These are phyloP conservation scores for Heterobasidion irregulare DNA, from an alignment of 1,284 basidiomycete genomes.

Conservation along the genomic window DNA sequence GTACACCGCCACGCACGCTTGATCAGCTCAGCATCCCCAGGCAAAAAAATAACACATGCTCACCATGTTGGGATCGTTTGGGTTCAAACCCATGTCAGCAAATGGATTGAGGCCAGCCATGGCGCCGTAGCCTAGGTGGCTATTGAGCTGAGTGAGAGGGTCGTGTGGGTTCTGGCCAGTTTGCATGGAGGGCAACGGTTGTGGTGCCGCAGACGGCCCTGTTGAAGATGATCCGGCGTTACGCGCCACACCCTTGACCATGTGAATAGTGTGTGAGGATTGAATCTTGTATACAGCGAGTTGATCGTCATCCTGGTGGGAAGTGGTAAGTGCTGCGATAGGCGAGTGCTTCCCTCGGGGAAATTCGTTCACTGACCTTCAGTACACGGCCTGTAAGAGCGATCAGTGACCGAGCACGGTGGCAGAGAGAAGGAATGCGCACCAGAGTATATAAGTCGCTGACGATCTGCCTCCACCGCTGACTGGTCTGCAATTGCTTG, in stretches of 20 bases:
- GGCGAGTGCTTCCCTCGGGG: neutral
- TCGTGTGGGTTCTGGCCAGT: slow-evolving; percentile 77
- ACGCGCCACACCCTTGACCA: slow-evolving; percentile 83
- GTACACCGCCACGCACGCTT: neutral
- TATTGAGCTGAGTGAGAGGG: slow-evolving; percentile 68
- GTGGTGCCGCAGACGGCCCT: slow-evolving; percentile 20
- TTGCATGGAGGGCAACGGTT: slow-evolving; percentile 68
- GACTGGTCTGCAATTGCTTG: slow-evolving; percentile 76
- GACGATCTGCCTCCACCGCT: slow-evolving; percentile 78
- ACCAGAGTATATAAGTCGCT: slow-evolving; percentile 87
- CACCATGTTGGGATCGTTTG: slow-evolving; percentile 87
- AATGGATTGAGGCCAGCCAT: slow-evolving; percentile 86
- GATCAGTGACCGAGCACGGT: neutral
- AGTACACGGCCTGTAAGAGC: slow-evolving; percentile 51
- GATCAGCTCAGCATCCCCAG: neutral
- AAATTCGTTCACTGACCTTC: slow-evolving; percentile 40
- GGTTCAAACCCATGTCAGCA: slow-evolving; percentile 77
- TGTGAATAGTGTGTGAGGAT: slow-evolving; percentile 80
- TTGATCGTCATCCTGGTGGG: slow-evolving; percentile 68
- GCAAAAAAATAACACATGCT: slow-evolving; percentile 13
- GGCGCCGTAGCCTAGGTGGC: slow-evolving; percentile 60
- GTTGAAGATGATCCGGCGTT: slow-evolving; percentile 25
- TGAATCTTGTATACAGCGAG: slow-evolving; percentile 86
- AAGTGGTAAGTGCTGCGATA: slow-evolving; percentile 7
- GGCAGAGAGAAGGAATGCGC: slow-evolving; percentile 14